Percentiles rank a stretch among this genome's conserved stretches.
phyloP scores from a whole-genome alignment of 1,284 basidiomycete species.

The Ustilago tritici region DNA sequence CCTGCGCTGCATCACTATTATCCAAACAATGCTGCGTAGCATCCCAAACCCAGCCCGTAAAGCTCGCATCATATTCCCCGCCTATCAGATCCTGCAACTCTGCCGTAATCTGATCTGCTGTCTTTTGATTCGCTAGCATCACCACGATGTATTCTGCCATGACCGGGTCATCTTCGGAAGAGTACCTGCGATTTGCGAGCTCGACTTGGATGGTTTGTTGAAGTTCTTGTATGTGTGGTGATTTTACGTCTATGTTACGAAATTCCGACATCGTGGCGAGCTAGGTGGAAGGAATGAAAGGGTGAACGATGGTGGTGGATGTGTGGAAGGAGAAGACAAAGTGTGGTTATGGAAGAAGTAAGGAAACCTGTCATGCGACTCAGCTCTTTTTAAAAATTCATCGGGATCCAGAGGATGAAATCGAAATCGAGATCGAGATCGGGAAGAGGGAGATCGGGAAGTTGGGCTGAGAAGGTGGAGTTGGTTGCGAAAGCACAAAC shows the following conservation, averaged over 20 bases:
- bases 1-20: not conserved
- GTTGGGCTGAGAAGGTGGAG: slow-evolving; percentile 20
- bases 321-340: not conserved
- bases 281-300: not conserved
- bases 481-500: slow-evolving; percentile 27
- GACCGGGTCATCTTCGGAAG: slow-evolving; percentile 55
- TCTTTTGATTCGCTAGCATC: slow-evolving; percentile 68
- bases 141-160: slow-evolving; percentile 69
- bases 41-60: slow-evolving; percentile 61
- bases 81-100: slow-evolving; percentile 66
- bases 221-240: slow-evolving; percentile 37
- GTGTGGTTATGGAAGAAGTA: not conserved
- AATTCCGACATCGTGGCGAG: slow-evolving; percentile 30
- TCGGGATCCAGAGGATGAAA: not conserved
- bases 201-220: slow-evolving; percentile 56
- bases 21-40: slow-evolving; percentile 30
- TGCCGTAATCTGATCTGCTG: slow-evolving; percentile 57
- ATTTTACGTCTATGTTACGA: slow-evolving; percentile 49
- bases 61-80: slow-evolving; percentile 54
- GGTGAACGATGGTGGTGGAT: not conserved
- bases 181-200: slow-evolving; percentile 55
- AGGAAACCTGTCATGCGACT: slow-evolving; percentile 28
- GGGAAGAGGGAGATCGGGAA: slow-evolving; percentile 1
- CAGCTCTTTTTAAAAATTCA: slow-evolving; percentile 15
- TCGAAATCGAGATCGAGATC: not conserved